phyloP scores from a whole-genome alignment of 2,329 filamentous ascomycete genomes.

The Cryphonectria parasitica region DNA sequence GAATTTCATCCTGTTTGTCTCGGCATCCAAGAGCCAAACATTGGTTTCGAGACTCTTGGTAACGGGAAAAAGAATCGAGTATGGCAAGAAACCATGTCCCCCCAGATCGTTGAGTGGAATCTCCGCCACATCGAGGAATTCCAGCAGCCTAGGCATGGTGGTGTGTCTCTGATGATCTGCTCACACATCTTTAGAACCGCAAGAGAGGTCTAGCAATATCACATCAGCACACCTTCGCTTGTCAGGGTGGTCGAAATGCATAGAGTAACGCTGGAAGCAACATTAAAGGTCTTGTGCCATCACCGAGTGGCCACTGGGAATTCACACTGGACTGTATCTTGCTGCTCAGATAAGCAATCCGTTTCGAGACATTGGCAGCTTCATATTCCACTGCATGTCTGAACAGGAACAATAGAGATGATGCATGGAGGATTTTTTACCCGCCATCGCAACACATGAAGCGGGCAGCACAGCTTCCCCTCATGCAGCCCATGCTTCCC shows the following conservation, averaged over 20 bases:
- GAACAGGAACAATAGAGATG: neutral
- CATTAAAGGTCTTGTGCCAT: neutral
- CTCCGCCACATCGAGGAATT: neutral
- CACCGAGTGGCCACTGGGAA: neutral
- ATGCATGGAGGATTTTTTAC: neutral
- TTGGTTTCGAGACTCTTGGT: neutral
- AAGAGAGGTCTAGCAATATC: neutral
- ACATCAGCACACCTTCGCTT: neutral
- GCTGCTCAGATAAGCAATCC: neutral
- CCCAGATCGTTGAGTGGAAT: neutral
- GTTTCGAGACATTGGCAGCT: neutral
- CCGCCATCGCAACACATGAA: neutral
- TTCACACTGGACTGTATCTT: neutral
- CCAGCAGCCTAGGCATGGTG: neutral
- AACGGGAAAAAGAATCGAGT: neutral
- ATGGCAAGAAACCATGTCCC: neutral
- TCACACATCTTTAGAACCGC: neutral
- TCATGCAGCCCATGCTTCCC: neutral
- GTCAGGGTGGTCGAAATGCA: neutral
- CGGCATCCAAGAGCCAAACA: neutral
- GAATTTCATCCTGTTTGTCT: neutral
- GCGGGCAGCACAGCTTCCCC: neutral
- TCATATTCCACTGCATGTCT: no score
- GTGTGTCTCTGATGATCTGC: no score
- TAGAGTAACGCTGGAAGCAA: neutral